Percentiles rank a stretch among this genome's conserved stretches.
Conservation (phyloP, 257 asterid species). For the Ajuga chamaepitys region DNA sequence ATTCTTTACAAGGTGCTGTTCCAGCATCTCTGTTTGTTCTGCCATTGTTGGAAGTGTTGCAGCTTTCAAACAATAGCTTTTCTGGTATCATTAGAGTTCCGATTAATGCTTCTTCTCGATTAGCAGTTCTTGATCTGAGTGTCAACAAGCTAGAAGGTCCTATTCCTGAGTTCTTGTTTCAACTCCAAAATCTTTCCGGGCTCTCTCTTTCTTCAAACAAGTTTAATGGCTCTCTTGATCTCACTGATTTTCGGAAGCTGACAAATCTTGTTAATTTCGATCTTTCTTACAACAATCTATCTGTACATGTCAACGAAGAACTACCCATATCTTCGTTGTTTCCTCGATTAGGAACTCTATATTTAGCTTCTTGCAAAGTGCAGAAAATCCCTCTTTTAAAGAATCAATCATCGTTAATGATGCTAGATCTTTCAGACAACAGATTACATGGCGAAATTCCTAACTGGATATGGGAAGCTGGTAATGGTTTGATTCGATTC, state of each 20-base stretch:
- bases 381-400: constrained; percentile 32
- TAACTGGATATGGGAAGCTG: constrained; percentile 45
- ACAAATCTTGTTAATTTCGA: constrained; percentile 20
- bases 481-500: constrained; percentile 19
- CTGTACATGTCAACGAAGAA: constrained; percentile 12
- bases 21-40: constrained; percentile 37
- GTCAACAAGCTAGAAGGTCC: constrained; percentile 42
- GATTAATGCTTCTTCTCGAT: not conserved
- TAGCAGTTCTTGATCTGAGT: constrained; percentile 33
- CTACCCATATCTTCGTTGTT: constrained; percentile 16
- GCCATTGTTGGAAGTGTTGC: constrained; percentile 24
- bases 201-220: constrained; percentile 35
- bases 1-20: constrained; percentile 33
- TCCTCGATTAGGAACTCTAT: constrained; percentile 24
- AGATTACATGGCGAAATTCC: constrained; percentile 46
- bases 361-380: constrained; percentile 47
- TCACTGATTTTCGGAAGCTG: constrained; percentile 25
- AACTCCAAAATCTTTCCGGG: constrained; percentile 16
- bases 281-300: constrained; percentile 32
- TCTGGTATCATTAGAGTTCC: constrained; percentile 24
- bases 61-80: constrained; percentile 34
- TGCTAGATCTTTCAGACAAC: constrained; percentile 50
- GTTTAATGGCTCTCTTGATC: constrained; percentile 35
- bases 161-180: constrained; percentile 39
- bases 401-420: constrained; percentile 30